These are phyloP conservation scores for Puccinia sorghi DNA, from an alignment of 1,284 basidiomycete genomes.

Conservation along the genomic window DNA sequence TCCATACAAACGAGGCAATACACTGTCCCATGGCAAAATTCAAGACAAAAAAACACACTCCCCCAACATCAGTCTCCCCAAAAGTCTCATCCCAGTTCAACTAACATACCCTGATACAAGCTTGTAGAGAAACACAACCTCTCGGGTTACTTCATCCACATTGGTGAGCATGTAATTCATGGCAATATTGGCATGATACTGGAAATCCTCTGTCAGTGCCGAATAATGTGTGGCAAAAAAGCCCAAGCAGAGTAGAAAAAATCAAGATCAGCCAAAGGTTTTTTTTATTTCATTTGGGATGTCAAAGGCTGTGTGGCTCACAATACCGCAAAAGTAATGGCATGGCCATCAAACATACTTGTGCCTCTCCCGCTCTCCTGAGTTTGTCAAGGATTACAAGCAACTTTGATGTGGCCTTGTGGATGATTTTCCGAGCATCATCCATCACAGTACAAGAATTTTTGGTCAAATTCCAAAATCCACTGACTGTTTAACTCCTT, in stretches of 20 bases:
- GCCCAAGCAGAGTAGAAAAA: slow-evolving; percentile 70
- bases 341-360: slow-evolving; percentile 24
- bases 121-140: slow-evolving; percentile 90
- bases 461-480: too few relatives aligned
- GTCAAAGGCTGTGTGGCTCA: slow-evolving; percentile 8
- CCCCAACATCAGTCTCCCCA: neutral
- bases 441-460: slow-evolving; percentile 79
- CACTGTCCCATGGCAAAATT: slow-evolving; percentile 41
- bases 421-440: slow-evolving; percentile 63
- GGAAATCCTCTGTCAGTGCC: slow-evolving; percentile 79
- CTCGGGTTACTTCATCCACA: slow-evolving; percentile 82
- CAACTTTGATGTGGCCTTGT: slow-evolving; percentile 80
- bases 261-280: too few relatives aligned
- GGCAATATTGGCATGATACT: slow-evolving; percentile 86
- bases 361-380: slow-evolving; percentile 64
- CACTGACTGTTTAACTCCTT: too few relatives aligned
- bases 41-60: too few relatives aligned
- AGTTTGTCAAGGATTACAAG: slow-evolving; percentile 84
- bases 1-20: slow-evolving; percentile 55
- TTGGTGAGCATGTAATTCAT: slow-evolving; percentile 92
- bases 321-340: slow-evolving; percentile 33
- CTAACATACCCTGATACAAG: slow-evolving; percentile 82
- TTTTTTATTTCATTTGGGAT: too few relatives aligned
- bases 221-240: slow-evolving; percentile 76
- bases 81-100: slow-evolving; percentile 48